Evolutionary conservation across 257 asterid species (phyloP), one percentile per base, ranked within the genome.

Genomic region (Solanum habrochaites): DNA sequence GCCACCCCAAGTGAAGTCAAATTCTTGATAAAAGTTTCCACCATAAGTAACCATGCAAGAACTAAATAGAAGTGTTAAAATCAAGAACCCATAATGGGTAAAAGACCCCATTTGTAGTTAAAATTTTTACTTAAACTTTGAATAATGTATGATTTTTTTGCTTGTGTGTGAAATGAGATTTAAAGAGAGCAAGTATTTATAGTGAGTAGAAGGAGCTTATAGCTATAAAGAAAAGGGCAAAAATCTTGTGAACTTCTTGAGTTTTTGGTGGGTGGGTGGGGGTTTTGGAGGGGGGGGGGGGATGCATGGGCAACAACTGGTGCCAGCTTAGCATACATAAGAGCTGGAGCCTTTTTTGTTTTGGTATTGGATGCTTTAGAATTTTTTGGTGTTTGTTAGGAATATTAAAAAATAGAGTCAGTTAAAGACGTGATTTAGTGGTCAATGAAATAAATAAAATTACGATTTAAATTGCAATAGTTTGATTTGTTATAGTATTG

Each of bases 1-100:
- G 11, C 82, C 93, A 35, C 96, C 95, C 97, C 97, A 93, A 10
- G 90, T 90, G 9, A 92, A 47, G 70, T 91, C 95, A 86, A 93
- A 93, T 60, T 92, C 95, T 62, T 90, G 91, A 87, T 80, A 29
- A 83, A 93, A 93, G 12, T 88, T 92, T 3, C 92, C 94, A 67
- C 88, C 93, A 85, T 47, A 83, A 52, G 88, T 74, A 43, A 80
- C 88, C 43, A 67, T 87, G 89, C 91, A 83, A 86, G 10, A 70
- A 84, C 87, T 77, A 83, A 85, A 31, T 16, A 88, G 31, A 47
- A 89, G 77, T 56, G 56, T 21, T n/a, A 91, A 64, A 32, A 69
- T 8, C 88, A 89, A 83, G 58, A 83, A 73, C 71, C 85, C 89
- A 42, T 86, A 84, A 14, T 62, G 27, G 49, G 66, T 20, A 35